Conservation (phyloP, 257 asterid genomes). For the Eucommia ulmoides region DNA sequence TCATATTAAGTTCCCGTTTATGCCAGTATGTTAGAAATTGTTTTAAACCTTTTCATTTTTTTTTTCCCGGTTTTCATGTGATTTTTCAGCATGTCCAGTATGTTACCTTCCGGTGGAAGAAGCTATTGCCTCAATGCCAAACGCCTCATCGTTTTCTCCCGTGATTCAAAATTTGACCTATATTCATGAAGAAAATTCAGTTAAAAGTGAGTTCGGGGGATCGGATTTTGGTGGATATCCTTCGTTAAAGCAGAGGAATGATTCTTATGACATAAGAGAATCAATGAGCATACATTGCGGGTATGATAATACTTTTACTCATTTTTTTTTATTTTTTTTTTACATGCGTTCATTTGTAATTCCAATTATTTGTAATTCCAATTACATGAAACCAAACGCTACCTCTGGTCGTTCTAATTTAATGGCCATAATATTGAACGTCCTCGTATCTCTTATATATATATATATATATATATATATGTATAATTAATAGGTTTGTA, state of each 20-base stretch:
- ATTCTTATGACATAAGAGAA: slow-evolving; percentile 68
- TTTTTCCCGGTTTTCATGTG: slow-evolving; percentile 6
- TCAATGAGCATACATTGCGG: slow-evolving; percentile 88
- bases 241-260: slow-evolving; percentile 53
- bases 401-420: too few relatives aligned
- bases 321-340: too few relatives aligned
- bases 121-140: slow-evolving; percentile 60
- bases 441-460: too few relatives aligned
- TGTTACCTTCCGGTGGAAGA: slow-evolving; percentile 88
- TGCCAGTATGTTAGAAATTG: too few relatives aligned
- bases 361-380: too few relatives aligned
- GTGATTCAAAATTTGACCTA: slow-evolving; percentile 51
- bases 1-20: too few relatives aligned
- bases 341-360: too few relatives aligned
- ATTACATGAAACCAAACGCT: too few relatives aligned
- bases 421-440: too few relatives aligned
- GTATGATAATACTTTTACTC: slow-evolving; percentile 43
- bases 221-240: slow-evolving; percentile 93
- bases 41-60: too few relatives aligned
- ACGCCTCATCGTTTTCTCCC: slow-evolving; percentile 68
- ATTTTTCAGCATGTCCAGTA: slow-evolving; percentile 75
- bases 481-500: slow-evolving; percentile 42
- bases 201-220: slow-evolving; percentile 84
- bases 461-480: too few relatives aligned
- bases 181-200: slow-evolving; percentile 54